These are phyloP conservation scores for Nasturtium officinale DNA, from an alignment of 345 rosid species.

Conservation along the genomic window DNA sequence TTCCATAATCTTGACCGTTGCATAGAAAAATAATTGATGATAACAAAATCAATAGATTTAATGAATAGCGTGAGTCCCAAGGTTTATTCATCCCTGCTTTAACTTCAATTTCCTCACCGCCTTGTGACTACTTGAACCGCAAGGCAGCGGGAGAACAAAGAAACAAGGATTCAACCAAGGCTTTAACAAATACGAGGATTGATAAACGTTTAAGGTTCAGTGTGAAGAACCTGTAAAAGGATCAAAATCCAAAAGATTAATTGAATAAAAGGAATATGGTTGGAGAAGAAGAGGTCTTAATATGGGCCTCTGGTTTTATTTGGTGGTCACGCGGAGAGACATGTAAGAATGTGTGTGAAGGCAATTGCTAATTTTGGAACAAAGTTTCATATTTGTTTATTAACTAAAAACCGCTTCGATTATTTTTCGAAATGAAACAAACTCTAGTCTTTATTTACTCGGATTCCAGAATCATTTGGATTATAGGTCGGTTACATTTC, in stretches of 20 bases:
- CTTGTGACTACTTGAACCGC: conserved; percentile 44
- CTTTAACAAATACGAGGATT: conserved; percentile 19
- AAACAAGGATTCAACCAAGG: conserved; percentile 28
- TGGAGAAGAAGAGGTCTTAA: conserved; percentile 28
- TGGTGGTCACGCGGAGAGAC: conserved; percentile 37
- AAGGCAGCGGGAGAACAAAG: conserved; percentile 39
- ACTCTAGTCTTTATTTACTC: background rate
- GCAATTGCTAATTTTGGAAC: conserved; percentile 37
- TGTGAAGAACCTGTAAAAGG: conserved; percentile 21
- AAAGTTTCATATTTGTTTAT: conserved; percentile 24
- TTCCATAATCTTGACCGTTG: conserved; percentile 57
- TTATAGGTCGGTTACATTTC: conserved; percentile 1
- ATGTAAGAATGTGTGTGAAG: conserved; percentile 32
- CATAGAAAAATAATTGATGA: conserved; percentile 23
- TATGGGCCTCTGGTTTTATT: conserved; percentile 41
- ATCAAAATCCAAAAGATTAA: conserved; percentile 12
- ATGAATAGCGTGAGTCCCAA: conserved; percentile 30
- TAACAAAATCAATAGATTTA: conserved; percentile 30
- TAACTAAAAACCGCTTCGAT: conserved; percentile 22
- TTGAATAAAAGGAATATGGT: conserved; percentile 18
- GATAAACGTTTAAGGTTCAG: conserved; percentile 25
- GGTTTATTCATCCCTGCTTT: conserved; percentile 49
- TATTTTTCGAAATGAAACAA: conserved; percentile 24
- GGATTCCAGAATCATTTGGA: conserved; percentile 1
- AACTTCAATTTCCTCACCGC: conserved; percentile 37